A percentile compares a stretch with the other conserved stretches of the same genome.
Conservation (phyloP, 495 filamentous ascomycete species). For the Trichoderma orchidacearum region DNA sequence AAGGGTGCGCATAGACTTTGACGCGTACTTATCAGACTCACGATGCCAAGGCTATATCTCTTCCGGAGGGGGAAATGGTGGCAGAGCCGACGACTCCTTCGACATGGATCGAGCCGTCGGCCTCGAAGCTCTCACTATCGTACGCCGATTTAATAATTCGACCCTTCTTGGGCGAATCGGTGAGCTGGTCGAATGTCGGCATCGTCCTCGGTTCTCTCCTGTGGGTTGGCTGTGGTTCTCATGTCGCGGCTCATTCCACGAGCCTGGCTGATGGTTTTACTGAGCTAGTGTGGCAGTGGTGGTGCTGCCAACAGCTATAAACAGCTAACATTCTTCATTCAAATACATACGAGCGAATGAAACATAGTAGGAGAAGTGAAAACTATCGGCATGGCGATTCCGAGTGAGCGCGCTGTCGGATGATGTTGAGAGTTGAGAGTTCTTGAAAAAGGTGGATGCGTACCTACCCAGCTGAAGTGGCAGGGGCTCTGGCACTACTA, state of each 20-base stretch:
- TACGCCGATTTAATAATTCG: slow-evolving; percentile 51
- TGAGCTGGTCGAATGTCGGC: slow-evolving; percentile 25
- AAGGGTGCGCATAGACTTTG: neutral
- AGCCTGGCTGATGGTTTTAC: neutral
- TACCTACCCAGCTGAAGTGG: neutral
- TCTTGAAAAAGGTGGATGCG: neutral
- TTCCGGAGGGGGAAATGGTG: slow-evolving; percentile 81
- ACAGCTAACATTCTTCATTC: neutral
- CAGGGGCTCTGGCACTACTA: neutral
- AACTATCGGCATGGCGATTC: neutral
- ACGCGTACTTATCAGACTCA: slow-evolving; percentile 26
- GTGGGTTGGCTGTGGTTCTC: neutral
- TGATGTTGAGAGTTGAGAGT: neutral
- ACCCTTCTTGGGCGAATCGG: slow-evolving; percentile 29
- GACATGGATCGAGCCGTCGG: slow-evolving; percentile 72
- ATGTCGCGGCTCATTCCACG: neutral
- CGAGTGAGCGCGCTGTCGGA: neutral
- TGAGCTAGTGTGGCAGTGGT: neutral
- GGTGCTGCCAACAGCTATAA: neutral
- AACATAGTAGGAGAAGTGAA: neutral
- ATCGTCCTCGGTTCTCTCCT: slow-evolving; percentile 10
- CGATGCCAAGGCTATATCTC: slow-evolving; percentile 87
- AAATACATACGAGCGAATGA: neutral
- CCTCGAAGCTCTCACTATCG: slow-evolving; percentile 77
- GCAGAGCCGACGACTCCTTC: slow-evolving; percentile 48